These are phyloP conservation scores for Trifolium fragiferum DNA, from an alignment of 306 rosid genomes.

Conservation along the genomic window DNA sequence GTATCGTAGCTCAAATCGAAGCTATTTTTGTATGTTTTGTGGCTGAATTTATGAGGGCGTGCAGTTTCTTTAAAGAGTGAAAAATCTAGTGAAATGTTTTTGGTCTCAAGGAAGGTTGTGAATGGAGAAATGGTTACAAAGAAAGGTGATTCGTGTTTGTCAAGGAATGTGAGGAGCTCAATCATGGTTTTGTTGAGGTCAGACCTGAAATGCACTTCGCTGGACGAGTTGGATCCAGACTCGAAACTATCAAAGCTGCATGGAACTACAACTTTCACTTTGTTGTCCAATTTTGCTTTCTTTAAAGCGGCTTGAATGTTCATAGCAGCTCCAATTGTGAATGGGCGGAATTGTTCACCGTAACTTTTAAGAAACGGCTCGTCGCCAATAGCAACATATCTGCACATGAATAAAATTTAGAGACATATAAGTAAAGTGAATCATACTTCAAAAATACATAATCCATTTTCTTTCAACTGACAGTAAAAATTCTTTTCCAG, in stretches of 20 bases:
- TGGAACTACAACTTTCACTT: slow-evolving; percentile 89
- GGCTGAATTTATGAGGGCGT: slow-evolving; percentile 63
- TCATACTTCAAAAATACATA: slow-evolving; percentile 20
- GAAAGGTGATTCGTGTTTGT: slow-evolving; percentile 72
- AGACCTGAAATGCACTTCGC: slow-evolving; percentile 71
- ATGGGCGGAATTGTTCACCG: slow-evolving; percentile 77
- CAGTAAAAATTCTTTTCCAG: background rate
- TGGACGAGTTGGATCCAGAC: slow-evolving; percentile 64
- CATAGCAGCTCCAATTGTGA: slow-evolving; percentile 70
- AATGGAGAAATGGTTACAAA: slow-evolving; percentile 83
- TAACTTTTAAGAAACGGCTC: slow-evolving; percentile 82
- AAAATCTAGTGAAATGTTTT: slow-evolving; percentile 77
- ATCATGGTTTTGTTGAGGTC: slow-evolving; percentile 84
- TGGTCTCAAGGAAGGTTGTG: slow-evolving; percentile 57
- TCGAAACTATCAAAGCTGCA: slow-evolving; percentile 84
- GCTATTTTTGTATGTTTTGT: slow-evolving; percentile 72
- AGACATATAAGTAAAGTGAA: slow-evolving; percentile 27
- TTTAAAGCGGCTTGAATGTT: slow-evolving; percentile 75
- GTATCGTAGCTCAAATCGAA: slow-evolving; percentile 81
- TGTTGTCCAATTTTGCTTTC: slow-evolving; percentile 66
- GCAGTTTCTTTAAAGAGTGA: slow-evolving; percentile 73
- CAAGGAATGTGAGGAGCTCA: slow-evolving; percentile 81
- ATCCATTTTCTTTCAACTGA: slow-evolving; percentile 20
- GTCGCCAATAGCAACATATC: slow-evolving; percentile 92
- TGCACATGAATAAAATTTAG: slow-evolving; percentile 51